These are phyloP conservation scores for Rhodotorula kratochvilovae DNA, from an alignment of 768 basidiomycete genomes.

Conservation along the genomic window DNA sequence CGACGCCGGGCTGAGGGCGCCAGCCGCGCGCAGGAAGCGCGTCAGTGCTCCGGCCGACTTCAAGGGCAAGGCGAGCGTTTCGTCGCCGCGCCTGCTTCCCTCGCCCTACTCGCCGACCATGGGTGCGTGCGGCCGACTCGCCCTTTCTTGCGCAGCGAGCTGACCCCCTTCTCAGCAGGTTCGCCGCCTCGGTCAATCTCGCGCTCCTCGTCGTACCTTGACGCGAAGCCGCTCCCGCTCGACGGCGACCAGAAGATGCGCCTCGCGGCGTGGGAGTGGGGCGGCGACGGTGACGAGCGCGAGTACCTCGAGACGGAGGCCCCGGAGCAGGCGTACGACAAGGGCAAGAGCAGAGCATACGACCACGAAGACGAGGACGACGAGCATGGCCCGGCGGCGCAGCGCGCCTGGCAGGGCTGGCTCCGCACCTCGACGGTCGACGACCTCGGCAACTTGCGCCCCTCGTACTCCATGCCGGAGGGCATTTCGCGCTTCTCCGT, in stretches of 20 bases:
- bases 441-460: neutral
- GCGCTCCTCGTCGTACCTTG: neutral
- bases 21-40: neutral
- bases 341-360: neutral
- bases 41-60: neutral
- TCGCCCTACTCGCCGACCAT: neutral
- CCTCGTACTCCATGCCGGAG: neutral
- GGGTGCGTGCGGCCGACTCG: neutral
- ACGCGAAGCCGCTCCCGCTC: neutral
- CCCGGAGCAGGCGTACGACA: neutral
- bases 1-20: neutral
- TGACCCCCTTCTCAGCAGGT: neutral
- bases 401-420: neutral
- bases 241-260: neutral
- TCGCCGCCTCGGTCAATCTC: neutral
- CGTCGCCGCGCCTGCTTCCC: neutral
- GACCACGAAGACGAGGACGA: neutral
- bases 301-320: neutral
- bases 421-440: no score
- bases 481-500: neutral
- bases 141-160: neutral
- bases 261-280: slow-evolving; percentile 16
- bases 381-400: neutral
- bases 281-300: neutral
- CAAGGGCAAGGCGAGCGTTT: neutral